phyloP scores from a whole-genome alignment of 768 basidiomycete species.

The Phaffia australis region DNA sequence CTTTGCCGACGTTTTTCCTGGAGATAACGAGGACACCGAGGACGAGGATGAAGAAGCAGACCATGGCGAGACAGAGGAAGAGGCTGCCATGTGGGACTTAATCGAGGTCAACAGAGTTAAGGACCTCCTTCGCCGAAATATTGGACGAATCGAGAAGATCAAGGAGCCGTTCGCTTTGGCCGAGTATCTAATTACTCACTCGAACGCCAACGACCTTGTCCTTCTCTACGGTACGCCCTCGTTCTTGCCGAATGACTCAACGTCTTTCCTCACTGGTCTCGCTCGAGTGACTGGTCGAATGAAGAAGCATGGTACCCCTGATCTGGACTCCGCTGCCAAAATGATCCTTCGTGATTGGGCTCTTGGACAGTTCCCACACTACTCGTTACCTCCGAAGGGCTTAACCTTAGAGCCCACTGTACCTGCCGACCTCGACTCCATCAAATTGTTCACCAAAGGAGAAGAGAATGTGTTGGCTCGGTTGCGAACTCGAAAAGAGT shows the following conservation, averaged over 20 bases:
- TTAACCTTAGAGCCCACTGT: conserved; percentile 21
- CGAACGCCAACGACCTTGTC: conserved; percentile 74
- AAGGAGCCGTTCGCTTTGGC: conserved; percentile 66
- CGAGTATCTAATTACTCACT: conserved; percentile 54
- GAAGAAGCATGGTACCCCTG: conserved; percentile 67
- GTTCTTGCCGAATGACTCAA: conserved; percentile 55
- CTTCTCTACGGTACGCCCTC: conserved; percentile 74
- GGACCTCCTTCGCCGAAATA: conserved; percentile 67
- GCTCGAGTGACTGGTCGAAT: conserved; percentile 64
- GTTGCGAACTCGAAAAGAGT: conserved; percentile 49
- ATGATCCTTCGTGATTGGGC: conserved; percentile 78
- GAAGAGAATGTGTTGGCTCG: conserved; percentile 46
- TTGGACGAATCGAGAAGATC: conserved; percentile 70
- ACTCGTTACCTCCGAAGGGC: conserved; percentile 48
- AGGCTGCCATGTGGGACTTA: conserved; percentile 34
- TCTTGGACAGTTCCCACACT: conserved; percentile 59
- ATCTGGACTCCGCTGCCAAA: conserved; percentile 63
- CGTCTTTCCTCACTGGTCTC: conserved; percentile 63
- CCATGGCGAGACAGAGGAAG: conserved; percentile 29
- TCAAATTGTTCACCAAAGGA: conserved; percentile 44
- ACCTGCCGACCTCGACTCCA: conserved; percentile 30
- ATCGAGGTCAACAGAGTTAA: conserved; percentile 40
- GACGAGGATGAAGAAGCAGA: conserved; percentile 40
- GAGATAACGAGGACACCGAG: conserved; percentile 37
- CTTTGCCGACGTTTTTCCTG: conserved; percentile 39